Conservation (phyloP, 305 asterid species). For the Rubia peregrina region DNA sequence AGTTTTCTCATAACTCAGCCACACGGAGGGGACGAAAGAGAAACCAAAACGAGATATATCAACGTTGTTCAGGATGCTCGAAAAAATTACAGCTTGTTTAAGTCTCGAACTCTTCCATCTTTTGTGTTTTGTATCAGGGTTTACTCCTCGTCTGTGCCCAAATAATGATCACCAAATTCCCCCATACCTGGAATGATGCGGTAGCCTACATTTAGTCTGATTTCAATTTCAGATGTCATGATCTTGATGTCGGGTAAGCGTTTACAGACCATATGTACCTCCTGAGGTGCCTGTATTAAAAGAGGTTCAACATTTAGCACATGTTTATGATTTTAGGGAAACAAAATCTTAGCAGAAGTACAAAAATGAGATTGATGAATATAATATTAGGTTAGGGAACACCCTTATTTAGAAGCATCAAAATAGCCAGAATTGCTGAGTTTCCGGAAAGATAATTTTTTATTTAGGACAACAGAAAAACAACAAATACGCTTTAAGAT, state of each 20-base stretch:
- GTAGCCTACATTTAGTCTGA: slow-evolving; percentile 62
- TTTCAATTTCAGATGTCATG: slow-evolving; percentile 97
- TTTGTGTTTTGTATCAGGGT: background rate
- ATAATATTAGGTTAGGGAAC: slow-evolving; percentile 89
- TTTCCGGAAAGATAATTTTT: slow-evolving; percentile 45
- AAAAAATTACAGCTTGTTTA: background rate
- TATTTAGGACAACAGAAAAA: slow-evolving; percentile 1
- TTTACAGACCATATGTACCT: slow-evolving; percentile 84
- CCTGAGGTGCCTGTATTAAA: slow-evolving; percentile 79
- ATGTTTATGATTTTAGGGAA: background rate
- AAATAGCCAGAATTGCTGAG: slow-evolving; percentile 88
- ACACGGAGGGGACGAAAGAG: background rate
- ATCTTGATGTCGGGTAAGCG: slow-evolving; percentile 79
- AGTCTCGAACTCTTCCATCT: background rate
- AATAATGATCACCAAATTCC: slow-evolving; percentile 90
- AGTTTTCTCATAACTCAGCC: slow-evolving; percentile 4
- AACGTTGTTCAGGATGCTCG: background rate
- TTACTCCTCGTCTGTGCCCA: slow-evolving; percentile 87
- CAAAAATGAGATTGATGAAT: slow-evolving; percentile 91
- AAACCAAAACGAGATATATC: background rate
- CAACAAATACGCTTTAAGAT: background rate
- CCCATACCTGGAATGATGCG: slow-evolving; percentile 98
- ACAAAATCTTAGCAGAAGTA: slow-evolving; percentile 20
- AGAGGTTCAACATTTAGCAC: background rate
- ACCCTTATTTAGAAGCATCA: slow-evolving; percentile 82